phyloP scores from a whole-genome alignment of 2,329 filamentous ascomycete species.

The Arthroderma sp. region DNA sequence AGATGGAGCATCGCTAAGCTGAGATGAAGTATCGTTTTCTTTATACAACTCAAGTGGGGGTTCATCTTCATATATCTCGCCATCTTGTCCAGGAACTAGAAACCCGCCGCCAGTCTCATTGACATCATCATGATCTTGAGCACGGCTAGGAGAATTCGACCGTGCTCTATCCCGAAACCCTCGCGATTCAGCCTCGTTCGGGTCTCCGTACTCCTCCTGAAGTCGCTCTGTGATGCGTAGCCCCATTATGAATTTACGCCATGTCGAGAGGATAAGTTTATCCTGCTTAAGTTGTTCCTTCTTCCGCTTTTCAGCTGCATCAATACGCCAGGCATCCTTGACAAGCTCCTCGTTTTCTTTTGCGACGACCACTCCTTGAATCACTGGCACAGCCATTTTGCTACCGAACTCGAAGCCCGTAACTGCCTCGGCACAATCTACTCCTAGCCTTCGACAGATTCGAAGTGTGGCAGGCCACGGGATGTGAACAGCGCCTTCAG shows the following conservation, averaged over 20 bases:
- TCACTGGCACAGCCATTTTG: conserved; percentile 82
- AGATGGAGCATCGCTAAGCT: conserved; percentile 5
- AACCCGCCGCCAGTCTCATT: conserved; percentile 19
- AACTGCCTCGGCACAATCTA: conserved; percentile 88
- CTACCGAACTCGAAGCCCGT: conserved; percentile 94
- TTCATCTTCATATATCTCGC: conserved; percentile 3
- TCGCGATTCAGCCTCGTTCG: conserved; percentile 20
- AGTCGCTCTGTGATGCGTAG: conserved; percentile 70
- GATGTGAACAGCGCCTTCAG: conserved; percentile 68
- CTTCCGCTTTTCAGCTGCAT: conserved; percentile 59
- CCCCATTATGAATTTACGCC: conserved; percentile 80
- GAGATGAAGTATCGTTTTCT: conserved; percentile 3
- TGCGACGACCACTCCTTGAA: conserved; percentile 80
- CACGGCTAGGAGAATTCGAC: background rate
- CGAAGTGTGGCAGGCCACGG: conserved; percentile 63
- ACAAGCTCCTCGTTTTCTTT: conserved; percentile 62
- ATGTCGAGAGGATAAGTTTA: conserved; percentile 58
- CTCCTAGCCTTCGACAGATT: conserved; percentile 68
- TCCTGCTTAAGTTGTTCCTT: conserved; percentile 76
- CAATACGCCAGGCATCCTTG: conserved; percentile 64
- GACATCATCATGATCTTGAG: conserved; percentile 5
- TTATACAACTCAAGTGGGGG: background rate
- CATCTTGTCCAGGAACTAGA: conserved; percentile 20
- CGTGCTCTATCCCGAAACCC: conserved; percentile 20
- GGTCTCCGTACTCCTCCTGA: conserved; percentile 58